These are phyloP conservation scores for Massospora cicadina DNA, from an alignment of 371 early-diverging fungal genomes.

Conservation along the genomic window DNA sequence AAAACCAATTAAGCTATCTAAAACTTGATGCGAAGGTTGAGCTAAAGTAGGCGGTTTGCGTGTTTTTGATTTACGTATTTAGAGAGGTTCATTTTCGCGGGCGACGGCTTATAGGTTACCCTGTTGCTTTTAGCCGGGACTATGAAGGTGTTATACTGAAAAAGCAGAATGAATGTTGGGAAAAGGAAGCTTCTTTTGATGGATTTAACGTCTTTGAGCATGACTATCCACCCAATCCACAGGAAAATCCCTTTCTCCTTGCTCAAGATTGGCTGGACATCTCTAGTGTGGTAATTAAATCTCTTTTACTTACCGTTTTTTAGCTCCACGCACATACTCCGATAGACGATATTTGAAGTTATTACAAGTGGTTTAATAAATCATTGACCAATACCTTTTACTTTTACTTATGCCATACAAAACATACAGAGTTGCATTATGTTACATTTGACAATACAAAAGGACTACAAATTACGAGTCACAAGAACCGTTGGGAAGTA, in stretches of 20 bases:
- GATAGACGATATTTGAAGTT: too few species aligned
- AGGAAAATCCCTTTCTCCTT: neutral
- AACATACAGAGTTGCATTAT: too few species aligned
- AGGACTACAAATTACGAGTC: too few species aligned
- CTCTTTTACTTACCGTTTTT: neutral
- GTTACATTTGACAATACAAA: too few species aligned
- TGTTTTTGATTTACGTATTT: neutral
- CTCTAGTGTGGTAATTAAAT: neutral
- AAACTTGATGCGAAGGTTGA: neutral
- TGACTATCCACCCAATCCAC: neutral
- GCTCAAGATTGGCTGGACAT: neutral
- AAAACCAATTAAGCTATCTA: neutral
- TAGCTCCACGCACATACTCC: neutral
- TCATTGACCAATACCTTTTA: too few species aligned
- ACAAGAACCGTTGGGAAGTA: too few species aligned
- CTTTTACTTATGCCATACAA: too few species aligned
- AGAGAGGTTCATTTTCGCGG: neutral
- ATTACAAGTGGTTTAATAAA: too few species aligned
- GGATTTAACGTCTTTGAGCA: neutral
- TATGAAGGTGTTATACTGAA: neutral
- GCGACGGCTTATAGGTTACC: neutral
- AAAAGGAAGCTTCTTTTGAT: neutral
- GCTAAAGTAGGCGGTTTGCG: neutral
- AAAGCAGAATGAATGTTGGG: neutral
- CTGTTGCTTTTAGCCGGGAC: neutral